phyloP scores from a whole-genome alignment of 495 filamentous ascomycete species.

The Massariosphaeria phaeospora region DNA sequence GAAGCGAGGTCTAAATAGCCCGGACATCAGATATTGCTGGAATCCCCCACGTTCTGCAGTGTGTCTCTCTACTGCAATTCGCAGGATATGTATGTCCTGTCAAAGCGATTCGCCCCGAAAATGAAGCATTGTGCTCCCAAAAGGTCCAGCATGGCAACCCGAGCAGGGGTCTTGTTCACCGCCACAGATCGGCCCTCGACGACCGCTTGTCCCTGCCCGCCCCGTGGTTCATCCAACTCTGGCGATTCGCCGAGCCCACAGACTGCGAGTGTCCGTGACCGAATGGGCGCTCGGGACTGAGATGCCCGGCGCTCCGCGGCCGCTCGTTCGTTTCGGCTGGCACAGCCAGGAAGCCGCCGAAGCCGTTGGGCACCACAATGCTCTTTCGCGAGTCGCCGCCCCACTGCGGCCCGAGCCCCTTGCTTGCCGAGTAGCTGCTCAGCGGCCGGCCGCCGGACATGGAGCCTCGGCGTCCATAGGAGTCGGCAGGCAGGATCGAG shows the following conservation, averaged over 20 bases:
- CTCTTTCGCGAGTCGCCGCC: constrained; percentile 57
- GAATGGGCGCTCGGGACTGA: background rate
- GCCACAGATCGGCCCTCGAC: constrained; percentile 30
- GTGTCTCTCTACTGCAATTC: too few relatives aligned
- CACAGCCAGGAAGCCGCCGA: constrained; percentile 76
- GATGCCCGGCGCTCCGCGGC: constrained; percentile 28
- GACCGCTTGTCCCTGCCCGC: constrained; percentile 13
- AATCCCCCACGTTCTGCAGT: too few relatives aligned
- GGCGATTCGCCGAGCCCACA: background rate
- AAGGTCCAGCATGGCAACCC: too few relatives aligned
- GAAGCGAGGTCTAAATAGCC: too few relatives aligned
- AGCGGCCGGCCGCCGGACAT: constrained; percentile 48
- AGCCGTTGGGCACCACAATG: constrained; percentile 68
- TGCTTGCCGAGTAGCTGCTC: constrained; percentile 50
- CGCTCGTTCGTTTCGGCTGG: constrained; percentile 50
- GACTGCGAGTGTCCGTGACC: background rate
- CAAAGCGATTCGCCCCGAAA: too few relatives aligned
- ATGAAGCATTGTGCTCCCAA: too few relatives aligned
- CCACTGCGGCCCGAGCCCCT: constrained; percentile 53
- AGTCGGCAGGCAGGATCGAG: constrained; percentile 47
- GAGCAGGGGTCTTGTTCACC: too few relatives aligned
- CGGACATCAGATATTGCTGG: too few relatives aligned
- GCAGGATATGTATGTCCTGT: too few relatives aligned
- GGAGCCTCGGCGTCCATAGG: constrained; percentile 41
- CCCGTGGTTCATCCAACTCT: constrained; percentile 16